Evolutionary conservation across 1,139 yeast genomes (phyloP).

Genomic region (Meyerozyma smithsonii): DNA sequence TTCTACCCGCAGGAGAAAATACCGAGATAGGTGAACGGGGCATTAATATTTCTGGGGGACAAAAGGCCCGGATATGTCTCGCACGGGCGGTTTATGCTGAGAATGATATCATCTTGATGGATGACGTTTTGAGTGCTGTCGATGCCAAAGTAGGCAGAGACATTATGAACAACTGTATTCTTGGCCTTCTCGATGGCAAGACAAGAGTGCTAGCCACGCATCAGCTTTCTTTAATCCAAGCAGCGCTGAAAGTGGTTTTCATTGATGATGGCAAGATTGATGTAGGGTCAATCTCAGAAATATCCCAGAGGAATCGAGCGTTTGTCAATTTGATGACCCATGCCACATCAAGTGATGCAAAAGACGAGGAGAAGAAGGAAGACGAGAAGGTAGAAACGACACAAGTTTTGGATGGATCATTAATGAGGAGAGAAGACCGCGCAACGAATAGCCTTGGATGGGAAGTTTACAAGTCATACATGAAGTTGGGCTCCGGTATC

Average conservation of each 20-base stretch:
- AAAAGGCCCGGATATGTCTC: slow-evolving; percentile 38
- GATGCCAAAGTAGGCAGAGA: slow-evolving; percentile 39
- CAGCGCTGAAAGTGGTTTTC: slow-evolving; percentile 30
- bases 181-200: slow-evolving; percentile 24
- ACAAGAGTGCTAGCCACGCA: slow-evolving; percentile 37
- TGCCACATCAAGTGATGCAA: slow-evolving; percentile 7
- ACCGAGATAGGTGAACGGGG: slow-evolving; percentile 44
- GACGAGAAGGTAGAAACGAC: slow-evolving; percentile 5
- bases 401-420: slow-evolving; percentile 2
- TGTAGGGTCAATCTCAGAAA: slow-evolving; percentile 27
- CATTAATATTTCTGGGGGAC: slow-evolving; percentile 40
- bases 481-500: slow-evolving; percentile 4
- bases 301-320: slow-evolving; percentile 18
- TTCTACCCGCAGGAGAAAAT: slow-evolving; percentile 31
- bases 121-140: slow-evolving; percentile 41
- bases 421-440: slow-evolving; percentile 8
- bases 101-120: slow-evolving; percentile 30
- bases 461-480: slow-evolving; percentile 6
- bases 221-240: slow-evolving; percentile 29
- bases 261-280: slow-evolving; percentile 32
- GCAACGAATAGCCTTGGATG: slow-evolving; percentile 33
- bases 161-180: slow-evolving; percentile 26
- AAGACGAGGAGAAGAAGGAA: slow-evolving; percentile 11
- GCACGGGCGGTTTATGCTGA: slow-evolving; percentile 40
- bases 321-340: slow-evolving; percentile 27